These are phyloP conservation scores for Saposhnikovia divaricata DNA, from an alignment of 129 eudicot species.

Conservation along the genomic window DNA sequence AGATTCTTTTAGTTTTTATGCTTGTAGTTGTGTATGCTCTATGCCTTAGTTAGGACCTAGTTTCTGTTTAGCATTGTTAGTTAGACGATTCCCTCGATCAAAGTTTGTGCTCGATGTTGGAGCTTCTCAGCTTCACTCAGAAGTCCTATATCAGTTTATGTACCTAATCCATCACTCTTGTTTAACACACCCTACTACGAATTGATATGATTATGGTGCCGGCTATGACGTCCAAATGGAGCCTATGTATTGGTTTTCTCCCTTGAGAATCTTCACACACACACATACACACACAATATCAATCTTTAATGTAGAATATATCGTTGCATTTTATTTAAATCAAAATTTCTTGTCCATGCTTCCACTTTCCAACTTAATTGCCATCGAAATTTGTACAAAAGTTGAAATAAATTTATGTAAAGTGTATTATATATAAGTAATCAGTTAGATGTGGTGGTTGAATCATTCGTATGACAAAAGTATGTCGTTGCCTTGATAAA, in stretches of 20 bases:
- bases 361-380: neutral
- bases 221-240: neutral
- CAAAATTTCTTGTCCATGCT: neutral
- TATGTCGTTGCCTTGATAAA: neutral
- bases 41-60: neutral
- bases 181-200: neutral
- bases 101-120: neutral
- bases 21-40: neutral
- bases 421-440: neutral
- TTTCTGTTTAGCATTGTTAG: neutral
- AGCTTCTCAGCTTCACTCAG: neutral
- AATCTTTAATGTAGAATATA: no score
- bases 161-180: neutral
- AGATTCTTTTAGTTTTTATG: neutral
- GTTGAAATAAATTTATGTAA: neutral
- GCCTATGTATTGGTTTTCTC: neutral
- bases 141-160: neutral
- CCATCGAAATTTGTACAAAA: neutral
- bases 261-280: neutral
- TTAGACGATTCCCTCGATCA: neutral
- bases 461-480: neutral
- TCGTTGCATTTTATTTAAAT: neutral
- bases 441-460: neutral
- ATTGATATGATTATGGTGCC: neutral
- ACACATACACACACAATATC: no score